Evolutionary conservation across 2,329 filamentous ascomycete species (phyloP).

Genomic region (Hypoxylon sp.): DNA sequence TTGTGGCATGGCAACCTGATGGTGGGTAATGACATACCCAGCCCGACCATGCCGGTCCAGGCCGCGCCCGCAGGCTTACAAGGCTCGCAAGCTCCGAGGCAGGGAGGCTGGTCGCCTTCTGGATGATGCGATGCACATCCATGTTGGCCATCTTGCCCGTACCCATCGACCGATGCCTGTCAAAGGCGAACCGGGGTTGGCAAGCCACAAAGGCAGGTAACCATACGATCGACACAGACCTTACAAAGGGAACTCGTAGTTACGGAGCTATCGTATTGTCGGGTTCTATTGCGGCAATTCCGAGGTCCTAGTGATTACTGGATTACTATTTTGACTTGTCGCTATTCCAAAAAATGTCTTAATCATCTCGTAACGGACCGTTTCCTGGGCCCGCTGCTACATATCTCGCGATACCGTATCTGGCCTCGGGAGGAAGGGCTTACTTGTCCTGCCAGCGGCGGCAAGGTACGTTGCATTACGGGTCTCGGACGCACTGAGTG

Average conservation of each 20-base stretch:
- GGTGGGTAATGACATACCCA: slow-evolving; percentile 36
- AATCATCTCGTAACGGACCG: slow-evolving; percentile 25
- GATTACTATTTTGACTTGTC: slow-evolving; percentile 15
- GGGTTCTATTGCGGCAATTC: slow-evolving; percentile 20
- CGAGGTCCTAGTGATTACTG: slow-evolving; percentile 7
- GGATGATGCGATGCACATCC: slow-evolving; percentile 33
- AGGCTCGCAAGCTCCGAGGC: slow-evolving; percentile 29
- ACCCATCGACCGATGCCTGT: slow-evolving; percentile 30
- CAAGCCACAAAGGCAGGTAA: slow-evolving; percentile 33
- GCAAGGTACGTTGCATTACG: slow-evolving; percentile 34
- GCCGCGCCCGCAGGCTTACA: slow-evolving; percentile 35
- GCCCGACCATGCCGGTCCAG: slow-evolving; percentile 34
- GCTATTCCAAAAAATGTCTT: slow-evolving; percentile 10
- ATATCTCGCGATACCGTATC: slow-evolving; percentile 6
- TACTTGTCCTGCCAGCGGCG: slow-evolving; percentile 15
- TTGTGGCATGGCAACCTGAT: slow-evolving; percentile 29
- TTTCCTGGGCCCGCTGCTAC: background rate
- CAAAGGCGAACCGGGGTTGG: slow-evolving; percentile 14
- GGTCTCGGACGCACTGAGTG: slow-evolving; percentile 25
- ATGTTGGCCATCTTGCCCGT: slow-evolving; percentile 27
- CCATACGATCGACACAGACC: slow-evolving; percentile 26
- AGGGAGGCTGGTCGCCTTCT: slow-evolving; percentile 31
- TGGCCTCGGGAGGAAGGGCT: slow-evolving; percentile 11
- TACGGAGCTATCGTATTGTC: slow-evolving; percentile 22
- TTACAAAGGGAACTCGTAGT: slow-evolving; percentile 1